A percentile compares a stretch with the other conserved stretches of the same genome.
Evolutionary conservation across 352 stramenopile species (phyloP).

Genomic region (Halophytophthora batemanensis): DNA sequence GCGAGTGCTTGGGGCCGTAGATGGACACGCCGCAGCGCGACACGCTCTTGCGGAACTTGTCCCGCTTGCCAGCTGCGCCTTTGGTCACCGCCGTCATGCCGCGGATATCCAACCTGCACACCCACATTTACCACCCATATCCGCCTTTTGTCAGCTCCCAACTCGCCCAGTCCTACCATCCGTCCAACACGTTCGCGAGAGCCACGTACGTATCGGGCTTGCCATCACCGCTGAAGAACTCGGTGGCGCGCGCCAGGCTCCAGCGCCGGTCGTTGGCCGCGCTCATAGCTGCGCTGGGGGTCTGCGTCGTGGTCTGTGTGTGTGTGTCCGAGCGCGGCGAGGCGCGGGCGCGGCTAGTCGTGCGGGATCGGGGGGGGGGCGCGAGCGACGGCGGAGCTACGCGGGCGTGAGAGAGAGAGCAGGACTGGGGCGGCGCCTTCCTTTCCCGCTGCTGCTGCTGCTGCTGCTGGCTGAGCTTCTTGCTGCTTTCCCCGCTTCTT

Average conservation of each 20-base stretch:
- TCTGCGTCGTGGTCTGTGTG: no score
- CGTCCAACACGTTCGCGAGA: background rate
- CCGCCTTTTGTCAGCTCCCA: no score
- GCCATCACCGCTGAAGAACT: slow-evolving; percentile 87
- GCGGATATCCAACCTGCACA: slow-evolving; percentile 76
- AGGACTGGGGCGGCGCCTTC: no score
- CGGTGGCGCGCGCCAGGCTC: slow-evolving; percentile 81
- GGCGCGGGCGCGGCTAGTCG: no score
- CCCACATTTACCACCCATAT: background rate
- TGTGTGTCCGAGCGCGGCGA: no score
- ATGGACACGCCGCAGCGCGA: slow-evolving; percentile 84
- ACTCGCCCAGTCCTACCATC: no score
- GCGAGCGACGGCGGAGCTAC: no score
- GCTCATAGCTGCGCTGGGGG: slow-evolving; percentile 31
- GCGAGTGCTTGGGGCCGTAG: slow-evolving; percentile 84
- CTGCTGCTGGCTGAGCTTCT: no score
- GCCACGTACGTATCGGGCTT: slow-evolving; percentile 78
- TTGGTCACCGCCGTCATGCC: slow-evolving; percentile 87
- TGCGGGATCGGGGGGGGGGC: no score
- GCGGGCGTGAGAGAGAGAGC: no score
- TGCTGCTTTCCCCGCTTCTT: no score
- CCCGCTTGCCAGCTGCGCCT: slow-evolving; percentile 76
- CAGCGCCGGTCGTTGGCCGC: slow-evolving; percentile 67
- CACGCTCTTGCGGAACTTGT: slow-evolving; percentile 88
- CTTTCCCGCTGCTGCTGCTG: no score